A percentile compares a stretch with the other conserved stretches of the same genome.
Evolutionary conservation across 2,329 filamentous ascomycete species (phyloP).

Genomic region (Claviceps digitariae): DNA sequence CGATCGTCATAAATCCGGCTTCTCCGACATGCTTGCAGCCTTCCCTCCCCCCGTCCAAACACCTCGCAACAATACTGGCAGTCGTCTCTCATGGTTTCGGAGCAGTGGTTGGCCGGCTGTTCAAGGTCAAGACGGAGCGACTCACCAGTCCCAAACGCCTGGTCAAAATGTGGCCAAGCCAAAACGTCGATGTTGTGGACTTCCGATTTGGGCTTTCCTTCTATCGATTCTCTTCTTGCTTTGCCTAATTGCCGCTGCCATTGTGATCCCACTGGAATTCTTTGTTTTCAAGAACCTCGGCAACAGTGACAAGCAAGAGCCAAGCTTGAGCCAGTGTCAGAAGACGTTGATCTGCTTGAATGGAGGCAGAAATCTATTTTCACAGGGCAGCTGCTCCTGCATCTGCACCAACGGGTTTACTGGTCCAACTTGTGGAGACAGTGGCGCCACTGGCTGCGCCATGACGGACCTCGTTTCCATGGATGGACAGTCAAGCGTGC

Average conservation of each 20-base stretch:
- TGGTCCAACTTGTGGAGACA: slow-evolving; percentile 35
- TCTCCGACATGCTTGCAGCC: slow-evolving; percentile 53
- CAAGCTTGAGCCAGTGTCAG: slow-evolving; percentile 40
- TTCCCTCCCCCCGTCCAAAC: slow-evolving; percentile 49
- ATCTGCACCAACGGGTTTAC: slow-evolving; percentile 84
- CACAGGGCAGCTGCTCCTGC: slow-evolving; percentile 60
- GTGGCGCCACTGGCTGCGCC: slow-evolving; percentile 37
- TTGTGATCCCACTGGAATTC: slow-evolving; percentile 62
- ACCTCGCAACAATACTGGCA: slow-evolving; percentile 26
- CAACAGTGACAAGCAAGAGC: slow-evolving; percentile 21
- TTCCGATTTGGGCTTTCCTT: slow-evolving; percentile 68
- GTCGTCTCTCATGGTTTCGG: slow-evolving; percentile 32
- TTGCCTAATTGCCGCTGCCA: slow-evolving; percentile 62
- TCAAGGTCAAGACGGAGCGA: slow-evolving; percentile 10
- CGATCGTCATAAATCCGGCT: slow-evolving; percentile 35
- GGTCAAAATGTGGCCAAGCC: slow-evolving; percentile 12
- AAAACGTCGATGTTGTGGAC: slow-evolving; percentile 61
- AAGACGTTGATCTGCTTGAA: slow-evolving; percentile 56
- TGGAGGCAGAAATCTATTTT: slow-evolving; percentile 63
- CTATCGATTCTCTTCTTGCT: slow-evolving; percentile 51
- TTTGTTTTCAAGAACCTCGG: slow-evolving; percentile 42
- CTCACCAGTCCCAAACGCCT: slow-evolving; percentile 5
- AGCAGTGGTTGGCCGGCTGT: slow-evolving; percentile 39
- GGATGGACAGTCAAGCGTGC: slow-evolving; percentile 24
- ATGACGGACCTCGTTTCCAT: slow-evolving; percentile 32